Percentiles rank a stretch among this genome's conserved stretches.
Evolutionary conservation across 306 rosid species (phyloP).

Genomic region (Hippophae rhamnoides): DNA sequence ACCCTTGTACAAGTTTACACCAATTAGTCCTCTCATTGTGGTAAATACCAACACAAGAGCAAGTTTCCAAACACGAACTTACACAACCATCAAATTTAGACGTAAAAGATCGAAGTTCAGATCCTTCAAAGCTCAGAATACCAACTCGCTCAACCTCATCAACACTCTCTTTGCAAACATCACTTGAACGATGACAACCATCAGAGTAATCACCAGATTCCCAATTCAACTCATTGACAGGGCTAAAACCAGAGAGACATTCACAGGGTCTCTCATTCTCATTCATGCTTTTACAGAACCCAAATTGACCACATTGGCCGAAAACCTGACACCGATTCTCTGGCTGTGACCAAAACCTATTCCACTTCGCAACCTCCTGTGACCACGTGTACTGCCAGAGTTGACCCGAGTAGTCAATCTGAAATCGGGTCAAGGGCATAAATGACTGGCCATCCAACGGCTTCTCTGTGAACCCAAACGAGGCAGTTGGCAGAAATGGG

Average conservation of each 20-base stretch:
- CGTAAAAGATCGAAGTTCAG: neutral
- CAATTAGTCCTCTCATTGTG: conserved; percentile 19
- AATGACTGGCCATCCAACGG: conserved; percentile 23
- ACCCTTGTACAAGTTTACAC: conserved; percentile 40
- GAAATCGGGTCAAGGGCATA: conserved; percentile 44
- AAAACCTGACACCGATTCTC: conserved; percentile 28
- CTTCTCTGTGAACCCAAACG: conserved; percentile 59
- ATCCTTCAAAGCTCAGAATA: conserved; percentile 19
- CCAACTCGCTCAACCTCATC: conserved; percentile 40
- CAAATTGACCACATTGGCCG: conserved; percentile 54
- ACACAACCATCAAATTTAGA: conserved; percentile 31
- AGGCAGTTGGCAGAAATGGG: conserved; percentile 41
- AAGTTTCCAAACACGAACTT: conserved; percentile 30
- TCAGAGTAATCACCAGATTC: conserved; percentile 31
- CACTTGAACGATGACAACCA: conserved; percentile 35
- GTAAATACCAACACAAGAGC: conserved; percentile 45
- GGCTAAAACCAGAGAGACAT: conserved; percentile 41
- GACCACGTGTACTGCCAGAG: conserved; percentile 65
- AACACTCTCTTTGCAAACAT: conserved; percentile 19
- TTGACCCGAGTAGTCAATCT: conserved; percentile 39
- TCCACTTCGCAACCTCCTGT: conserved; percentile 39
- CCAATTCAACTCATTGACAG: conserved; percentile 40
- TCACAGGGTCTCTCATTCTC: conserved; percentile 19
- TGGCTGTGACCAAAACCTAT: conserved; percentile 60
- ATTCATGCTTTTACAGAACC: conserved; percentile 25